Conservation (phyloP, 1,139 yeast genomes). For the Geotrichum europaeum region DNA sequence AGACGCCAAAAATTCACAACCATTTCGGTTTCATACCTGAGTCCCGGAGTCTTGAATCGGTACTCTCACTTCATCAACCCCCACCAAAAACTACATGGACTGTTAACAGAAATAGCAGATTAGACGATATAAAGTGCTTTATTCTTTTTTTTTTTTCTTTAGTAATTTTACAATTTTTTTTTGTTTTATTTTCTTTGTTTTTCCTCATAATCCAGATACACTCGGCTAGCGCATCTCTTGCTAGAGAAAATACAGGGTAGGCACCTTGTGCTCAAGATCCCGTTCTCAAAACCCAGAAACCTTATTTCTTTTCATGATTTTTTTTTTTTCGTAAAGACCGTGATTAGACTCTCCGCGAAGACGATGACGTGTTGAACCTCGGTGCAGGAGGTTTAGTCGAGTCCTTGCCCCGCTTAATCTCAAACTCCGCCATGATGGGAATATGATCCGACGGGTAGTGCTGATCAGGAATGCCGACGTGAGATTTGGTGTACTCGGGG, state of each 20-base stretch:
- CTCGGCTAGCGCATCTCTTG: background rate
- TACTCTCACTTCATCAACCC: no score
- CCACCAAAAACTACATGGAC: no score
- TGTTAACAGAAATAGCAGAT: no score
- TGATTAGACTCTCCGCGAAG: background rate
- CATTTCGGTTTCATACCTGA: no score
- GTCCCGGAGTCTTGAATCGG: no score
- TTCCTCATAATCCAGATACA: background rate
- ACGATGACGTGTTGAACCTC: slow-evolving; percentile 23
- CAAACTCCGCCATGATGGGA: slow-evolving; percentile 72
- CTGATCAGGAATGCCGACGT: slow-evolving; percentile 90
- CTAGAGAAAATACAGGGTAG: background rate
- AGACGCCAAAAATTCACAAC: no score
- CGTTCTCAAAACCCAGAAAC: background rate
- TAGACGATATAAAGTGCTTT: no score
- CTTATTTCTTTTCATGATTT: background rate
- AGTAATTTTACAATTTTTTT: background rate
- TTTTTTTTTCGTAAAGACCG: background rate
- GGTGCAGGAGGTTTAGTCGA: slow-evolving; percentile 27
- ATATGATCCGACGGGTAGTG: slow-evolving; percentile 94
- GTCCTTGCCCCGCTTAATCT: slow-evolving; percentile 45
- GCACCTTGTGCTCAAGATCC: background rate
- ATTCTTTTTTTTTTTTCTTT: background rate
- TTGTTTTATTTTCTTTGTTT: background rate
- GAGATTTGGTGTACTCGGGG: slow-evolving; percentile 62